phyloP scores from a whole-genome alignment of 2,329 filamentous ascomycete species.

The Nigrospora oryzae region DNA sequence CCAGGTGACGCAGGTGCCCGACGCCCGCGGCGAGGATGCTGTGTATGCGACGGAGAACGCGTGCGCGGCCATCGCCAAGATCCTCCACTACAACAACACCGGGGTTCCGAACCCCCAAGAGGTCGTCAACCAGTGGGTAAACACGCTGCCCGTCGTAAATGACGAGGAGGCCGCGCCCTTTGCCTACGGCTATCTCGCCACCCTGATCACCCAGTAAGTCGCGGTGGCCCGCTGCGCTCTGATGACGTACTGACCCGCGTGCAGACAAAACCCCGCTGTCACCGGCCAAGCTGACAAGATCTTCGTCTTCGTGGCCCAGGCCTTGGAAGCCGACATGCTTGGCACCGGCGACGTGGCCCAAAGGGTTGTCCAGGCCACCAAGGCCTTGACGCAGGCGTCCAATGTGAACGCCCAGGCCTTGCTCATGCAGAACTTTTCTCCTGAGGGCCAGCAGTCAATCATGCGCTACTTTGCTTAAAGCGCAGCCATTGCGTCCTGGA shows the following conservation, averaged over 20 bases:
- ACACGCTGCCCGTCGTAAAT: conserved; percentile 84
- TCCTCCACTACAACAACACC: conserved; percentile 78
- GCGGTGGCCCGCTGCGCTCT: background rate
- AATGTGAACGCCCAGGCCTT: conserved; percentile 69
- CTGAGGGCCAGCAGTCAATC: conserved; percentile 73
- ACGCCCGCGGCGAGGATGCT: conserved; percentile 84
- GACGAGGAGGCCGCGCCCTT: conserved; percentile 97
- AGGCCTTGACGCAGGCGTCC: conserved; percentile 65
- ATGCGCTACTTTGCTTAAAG: conserved; percentile 66
- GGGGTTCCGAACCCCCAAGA: conserved; percentile 70
- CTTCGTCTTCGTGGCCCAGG: conserved; percentile 79
- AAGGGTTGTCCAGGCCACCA: conserved; percentile 69
- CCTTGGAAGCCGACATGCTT: conserved; percentile 83
- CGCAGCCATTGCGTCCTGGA: background rate
- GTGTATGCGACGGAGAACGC: conserved; percentile 90
- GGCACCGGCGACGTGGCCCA: conserved; percentile 68
- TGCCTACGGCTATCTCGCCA: conserved; percentile 83
- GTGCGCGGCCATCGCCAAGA: conserved; percentile 93
- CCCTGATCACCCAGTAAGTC: conserved; percentile 90
- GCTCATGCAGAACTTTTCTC: conserved; percentile 64
- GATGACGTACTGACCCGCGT: conserved; percentile 3
- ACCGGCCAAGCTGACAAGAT: conserved; percentile 69
- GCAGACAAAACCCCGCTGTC: conserved; percentile 78
- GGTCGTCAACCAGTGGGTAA: conserved; percentile 77
- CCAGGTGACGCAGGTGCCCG: conserved; percentile 70